These are phyloP conservation scores for Pyrrhoderma lamaoense DNA, from an alignment of 1,284 basidiomycete genomes.

Conservation along the genomic window DNA sequence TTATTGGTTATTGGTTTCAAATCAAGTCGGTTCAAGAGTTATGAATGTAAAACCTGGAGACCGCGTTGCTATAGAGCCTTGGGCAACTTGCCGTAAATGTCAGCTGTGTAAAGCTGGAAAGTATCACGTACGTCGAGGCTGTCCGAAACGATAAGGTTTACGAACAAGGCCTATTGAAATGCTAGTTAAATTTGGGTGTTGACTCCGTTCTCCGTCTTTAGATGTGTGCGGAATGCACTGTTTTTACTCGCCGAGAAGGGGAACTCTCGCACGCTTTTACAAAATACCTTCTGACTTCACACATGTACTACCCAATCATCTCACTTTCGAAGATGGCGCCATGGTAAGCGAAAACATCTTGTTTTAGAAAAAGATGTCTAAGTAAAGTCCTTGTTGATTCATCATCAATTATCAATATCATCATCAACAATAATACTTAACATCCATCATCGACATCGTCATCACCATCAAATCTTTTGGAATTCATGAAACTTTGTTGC, in stretches of 20 bases:
- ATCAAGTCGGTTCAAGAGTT: constrained; percentile 60
- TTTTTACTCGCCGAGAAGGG: constrained; percentile 68
- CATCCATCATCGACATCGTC: not conserved
- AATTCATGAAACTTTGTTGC: no score
- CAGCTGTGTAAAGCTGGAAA: constrained; percentile 70
- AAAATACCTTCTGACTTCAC: constrained; percentile 66
- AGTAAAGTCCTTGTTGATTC: no score
- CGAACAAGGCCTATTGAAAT: not conserved
- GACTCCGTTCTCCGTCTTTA: no score
- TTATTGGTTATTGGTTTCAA: not conserved
- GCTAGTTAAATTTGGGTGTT: not conserved
- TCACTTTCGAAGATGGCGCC: constrained; percentile 78
- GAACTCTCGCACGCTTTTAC: constrained; percentile 81
- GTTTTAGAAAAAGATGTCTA: no score
- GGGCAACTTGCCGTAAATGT: constrained; percentile 66
- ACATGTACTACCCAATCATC: constrained; percentile 64
- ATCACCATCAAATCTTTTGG: not conserved
- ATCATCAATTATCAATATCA: no score
- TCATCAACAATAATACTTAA: no score
- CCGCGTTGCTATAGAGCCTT: constrained; percentile 83
- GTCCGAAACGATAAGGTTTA: not conserved
- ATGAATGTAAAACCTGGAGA: constrained; percentile 72
- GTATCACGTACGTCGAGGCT: constrained; percentile 52
- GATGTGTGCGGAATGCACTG: constrained; percentile 9
- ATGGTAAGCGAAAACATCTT: constrained; percentile 42